These are phyloP conservation scores for Penicillium sp. DNA, from an alignment of 2,329 filamentous ascomycete genomes.

Conservation along the genomic window DNA sequence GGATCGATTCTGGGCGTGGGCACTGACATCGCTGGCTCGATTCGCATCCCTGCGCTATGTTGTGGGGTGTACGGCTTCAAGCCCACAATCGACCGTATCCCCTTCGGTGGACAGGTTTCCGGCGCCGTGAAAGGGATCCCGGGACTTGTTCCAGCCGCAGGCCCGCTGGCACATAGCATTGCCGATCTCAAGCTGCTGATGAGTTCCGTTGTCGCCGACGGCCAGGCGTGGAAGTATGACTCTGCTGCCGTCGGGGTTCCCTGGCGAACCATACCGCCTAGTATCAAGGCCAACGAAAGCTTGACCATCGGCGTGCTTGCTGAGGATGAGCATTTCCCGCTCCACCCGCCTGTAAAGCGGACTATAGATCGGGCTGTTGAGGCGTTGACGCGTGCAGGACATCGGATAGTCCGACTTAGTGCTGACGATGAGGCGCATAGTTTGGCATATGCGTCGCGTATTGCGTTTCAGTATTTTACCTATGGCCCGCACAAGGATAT, in stretches of 20 bases:
- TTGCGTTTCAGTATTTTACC: conserved; percentile 45
- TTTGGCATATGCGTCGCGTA: conserved; percentile 31
- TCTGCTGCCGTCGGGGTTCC: conserved; percentile 42
- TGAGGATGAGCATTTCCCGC: conserved; percentile 48
- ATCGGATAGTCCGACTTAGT: conserved; percentile 43
- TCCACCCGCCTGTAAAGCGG: conserved; percentile 52
- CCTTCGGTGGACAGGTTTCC: conserved; percentile 28
- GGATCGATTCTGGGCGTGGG: conserved; percentile 38
- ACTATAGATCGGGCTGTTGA: conserved; percentile 44
- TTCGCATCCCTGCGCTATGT: conserved; percentile 38
- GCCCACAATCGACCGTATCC: conserved; percentile 32
- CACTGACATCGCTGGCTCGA: conserved; percentile 38
- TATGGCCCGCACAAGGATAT: conserved; percentile 27
- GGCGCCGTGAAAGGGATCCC: conserved; percentile 20
- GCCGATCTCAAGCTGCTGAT: conserved; percentile 33
- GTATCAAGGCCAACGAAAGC: neutral
- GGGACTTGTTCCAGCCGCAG: conserved; percentile 18
- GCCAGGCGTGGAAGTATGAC: conserved; percentile 49
- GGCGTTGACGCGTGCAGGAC: conserved; percentile 44
- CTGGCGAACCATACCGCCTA: conserved; percentile 42
- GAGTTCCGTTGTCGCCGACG: conserved; percentile 37
- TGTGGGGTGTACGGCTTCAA: conserved; percentile 39
- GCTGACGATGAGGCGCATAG: conserved; percentile 26
- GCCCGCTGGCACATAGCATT: conserved; percentile 22
- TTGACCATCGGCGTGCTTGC: conserved; percentile 51